Conservation (phyloP, 164 flowering plant species). For the Pachysandra terminalis region DNA sequence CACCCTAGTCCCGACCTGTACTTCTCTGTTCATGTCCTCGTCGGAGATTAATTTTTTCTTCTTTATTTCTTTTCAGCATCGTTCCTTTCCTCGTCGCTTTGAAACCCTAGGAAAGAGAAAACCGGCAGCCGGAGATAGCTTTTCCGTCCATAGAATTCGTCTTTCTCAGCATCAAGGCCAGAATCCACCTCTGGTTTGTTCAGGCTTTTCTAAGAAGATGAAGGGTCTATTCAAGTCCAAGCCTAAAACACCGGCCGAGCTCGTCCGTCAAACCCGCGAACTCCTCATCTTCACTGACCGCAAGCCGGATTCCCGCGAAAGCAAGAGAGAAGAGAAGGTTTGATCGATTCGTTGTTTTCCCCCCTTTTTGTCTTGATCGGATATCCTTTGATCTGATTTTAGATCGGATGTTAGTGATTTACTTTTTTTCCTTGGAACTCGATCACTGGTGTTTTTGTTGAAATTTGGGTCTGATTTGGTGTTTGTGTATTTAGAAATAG, state of each 20-base stretch:
- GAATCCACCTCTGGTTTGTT: neutral
- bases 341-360: neutral
- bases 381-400: neutral
- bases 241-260: slow-evolving; percentile 63
- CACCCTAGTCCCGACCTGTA: too few species aligned
- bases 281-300: slow-evolving; percentile 44
- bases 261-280: slow-evolving; percentile 59
- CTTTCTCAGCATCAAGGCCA: too few species aligned
- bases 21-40: too few species aligned
- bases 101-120: too few species aligned
- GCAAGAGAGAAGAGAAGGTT: slow-evolving; percentile 73
- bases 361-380: neutral
- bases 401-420: too few species aligned
- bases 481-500: too few species aligned
- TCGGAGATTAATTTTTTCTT: too few species aligned
- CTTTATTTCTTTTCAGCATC: too few species aligned
- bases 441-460: neutral
- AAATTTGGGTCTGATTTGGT: neutral
- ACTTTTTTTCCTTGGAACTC: neutral
- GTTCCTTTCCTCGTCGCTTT: too few species aligned
- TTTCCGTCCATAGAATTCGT: too few species aligned
- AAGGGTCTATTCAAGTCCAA: slow-evolving; percentile 65
- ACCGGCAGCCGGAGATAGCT: too few species aligned
- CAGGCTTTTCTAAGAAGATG: slow-evolving; percentile 25
- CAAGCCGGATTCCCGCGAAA: slow-evolving; percentile 31